Evolutionary conservation across 192 early-diverging fungal genomes (phyloP).

Genomic region (Coemansia sp.): DNA sequence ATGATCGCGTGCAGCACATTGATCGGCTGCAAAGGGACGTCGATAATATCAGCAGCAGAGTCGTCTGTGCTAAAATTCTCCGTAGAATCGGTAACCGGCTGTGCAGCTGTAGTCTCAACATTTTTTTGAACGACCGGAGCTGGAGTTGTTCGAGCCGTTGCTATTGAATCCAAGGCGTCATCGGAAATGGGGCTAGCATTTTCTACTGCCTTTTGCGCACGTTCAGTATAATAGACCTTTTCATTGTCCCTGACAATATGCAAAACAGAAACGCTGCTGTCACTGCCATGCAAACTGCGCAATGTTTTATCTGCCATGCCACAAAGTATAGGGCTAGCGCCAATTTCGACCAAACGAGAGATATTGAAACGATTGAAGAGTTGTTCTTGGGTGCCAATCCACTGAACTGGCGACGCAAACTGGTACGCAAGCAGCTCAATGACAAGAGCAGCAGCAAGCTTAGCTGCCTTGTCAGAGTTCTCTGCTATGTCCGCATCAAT

Average conservation of each 20-base stretch:
- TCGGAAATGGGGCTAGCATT: background rate
- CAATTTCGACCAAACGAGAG: slow-evolving; percentile 84
- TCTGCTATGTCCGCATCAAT: slow-evolving; percentile 29
- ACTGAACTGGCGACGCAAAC: slow-evolving; percentile 89
- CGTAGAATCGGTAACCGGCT: no score
- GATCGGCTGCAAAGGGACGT: slow-evolving; percentile 70
- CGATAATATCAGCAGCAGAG: slow-evolving; percentile 49
- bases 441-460: slow-evolving; percentile 74
- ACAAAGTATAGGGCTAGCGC: slow-evolving; percentile 79
- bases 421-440: slow-evolving; percentile 92
- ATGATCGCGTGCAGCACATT: slow-evolving; percentile 77
- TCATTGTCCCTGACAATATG: slow-evolving; percentile 25
- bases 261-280: background rate
- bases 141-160: no score
- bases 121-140: slow-evolving; percentile 41
- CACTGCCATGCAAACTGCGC: background rate
- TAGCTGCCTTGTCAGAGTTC: slow-evolving; percentile 63
- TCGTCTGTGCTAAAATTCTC: no score
- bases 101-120: slow-evolving; percentile 47
- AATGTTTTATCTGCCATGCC: slow-evolving; percentile 76
- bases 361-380: slow-evolving; percentile 77
- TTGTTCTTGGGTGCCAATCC: slow-evolving; percentile 91
- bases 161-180: no score
- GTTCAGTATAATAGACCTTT: slow-evolving; percentile 14
- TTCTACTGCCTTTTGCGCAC: background rate